Evolutionary conservation across 2,329 filamentous ascomycete species (phyloP).

Genomic region (Exutisphaerella laricina): DNA sequence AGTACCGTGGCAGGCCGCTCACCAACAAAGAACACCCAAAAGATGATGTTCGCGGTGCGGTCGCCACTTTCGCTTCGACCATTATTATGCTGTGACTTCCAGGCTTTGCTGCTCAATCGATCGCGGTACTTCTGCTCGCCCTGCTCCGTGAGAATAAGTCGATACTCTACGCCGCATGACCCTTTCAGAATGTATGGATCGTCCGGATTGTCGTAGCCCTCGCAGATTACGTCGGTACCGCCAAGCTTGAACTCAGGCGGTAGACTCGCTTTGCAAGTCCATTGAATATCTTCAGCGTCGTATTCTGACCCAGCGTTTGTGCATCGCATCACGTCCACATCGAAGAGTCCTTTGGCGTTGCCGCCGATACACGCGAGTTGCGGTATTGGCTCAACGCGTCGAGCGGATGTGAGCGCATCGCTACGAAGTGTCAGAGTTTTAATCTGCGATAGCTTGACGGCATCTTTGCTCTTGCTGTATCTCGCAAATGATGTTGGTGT

Average conservation of each 20-base stretch:
- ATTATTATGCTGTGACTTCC: conserved; percentile 6
- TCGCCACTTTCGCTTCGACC: conserved; percentile 15
- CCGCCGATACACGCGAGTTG: conserved; percentile 68
- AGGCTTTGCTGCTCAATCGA: conserved; percentile 2
- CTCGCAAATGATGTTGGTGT: conserved; percentile 8
- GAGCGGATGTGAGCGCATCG: conserved; percentile 63
- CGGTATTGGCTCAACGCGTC: conserved; percentile 69
- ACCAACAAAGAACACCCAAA: conserved; percentile 57
- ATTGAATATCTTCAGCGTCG: conserved; percentile 74
- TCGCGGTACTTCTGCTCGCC: conserved; percentile 43
- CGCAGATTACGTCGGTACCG: conserved; percentile 83
- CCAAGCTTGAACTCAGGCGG: conserved; percentile 67
- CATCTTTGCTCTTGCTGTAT: conserved; percentile 27
- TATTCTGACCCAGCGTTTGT: conserved; percentile 79
- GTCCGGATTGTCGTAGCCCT: conserved; percentile 71
- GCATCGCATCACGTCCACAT: conserved; percentile 80
- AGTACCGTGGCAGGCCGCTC: conserved; percentile 6
- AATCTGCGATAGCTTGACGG: conserved; percentile 58
- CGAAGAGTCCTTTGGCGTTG: conserved; percentile 56
- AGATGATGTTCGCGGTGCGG: conserved; percentile 41
- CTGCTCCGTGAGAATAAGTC: conserved; percentile 67
- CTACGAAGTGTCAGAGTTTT: conserved; percentile 71
- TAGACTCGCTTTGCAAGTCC: conserved; percentile 71
- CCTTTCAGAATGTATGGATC: conserved; percentile 87
- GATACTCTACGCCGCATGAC: conserved; percentile 88